These are phyloP conservation scores for Penicillium macrosclerotiorum DNA, from an alignment of 495 filamentous ascomycete genomes.

Conservation along the genomic window DNA sequence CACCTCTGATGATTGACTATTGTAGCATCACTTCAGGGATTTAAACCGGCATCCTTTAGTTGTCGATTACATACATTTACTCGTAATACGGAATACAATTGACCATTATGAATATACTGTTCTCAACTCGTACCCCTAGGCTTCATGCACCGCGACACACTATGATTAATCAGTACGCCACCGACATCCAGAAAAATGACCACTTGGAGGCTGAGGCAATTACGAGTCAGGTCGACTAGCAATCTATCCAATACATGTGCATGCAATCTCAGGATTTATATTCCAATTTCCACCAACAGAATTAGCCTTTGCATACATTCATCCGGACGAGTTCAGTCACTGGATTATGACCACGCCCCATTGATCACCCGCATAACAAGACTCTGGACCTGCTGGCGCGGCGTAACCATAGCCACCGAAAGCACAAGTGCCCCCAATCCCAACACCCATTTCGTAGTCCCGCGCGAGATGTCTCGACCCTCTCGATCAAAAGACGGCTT, in stretches of 20 bases:
- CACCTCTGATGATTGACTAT: conserved; percentile 32
- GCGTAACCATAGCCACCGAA: conserved; percentile 1
- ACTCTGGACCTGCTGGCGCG: background rate
- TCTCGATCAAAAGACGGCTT: conserved; percentile 76
- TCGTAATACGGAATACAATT: conserved; percentile 3
- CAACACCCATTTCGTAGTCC: conserved; percentile 11
- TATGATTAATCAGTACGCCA: no score
- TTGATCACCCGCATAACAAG: background rate
- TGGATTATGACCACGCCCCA: background rate
- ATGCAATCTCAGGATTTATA: no score
- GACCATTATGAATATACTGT: conserved; percentile 2
- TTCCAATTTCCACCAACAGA: no score
- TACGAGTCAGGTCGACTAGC: no score
- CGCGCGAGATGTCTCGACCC: conserved; percentile 36
- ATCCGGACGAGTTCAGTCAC: no score
- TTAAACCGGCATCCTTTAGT: no score
- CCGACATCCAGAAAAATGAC: no score
- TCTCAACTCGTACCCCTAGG: no score
- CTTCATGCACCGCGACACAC: no score
- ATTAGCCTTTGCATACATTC: no score
- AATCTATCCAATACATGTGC: no score
- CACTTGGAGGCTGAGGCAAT: no score
- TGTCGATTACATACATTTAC: background rate
- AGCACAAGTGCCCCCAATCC: conserved; percentile 14
- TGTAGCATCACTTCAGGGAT: conserved; percentile 10